Evolutionary conservation across 345 rosid species (phyloP), one percentile per base, ranked within the genome.

Genomic region (Orychophragmus violaceus): DNA sequence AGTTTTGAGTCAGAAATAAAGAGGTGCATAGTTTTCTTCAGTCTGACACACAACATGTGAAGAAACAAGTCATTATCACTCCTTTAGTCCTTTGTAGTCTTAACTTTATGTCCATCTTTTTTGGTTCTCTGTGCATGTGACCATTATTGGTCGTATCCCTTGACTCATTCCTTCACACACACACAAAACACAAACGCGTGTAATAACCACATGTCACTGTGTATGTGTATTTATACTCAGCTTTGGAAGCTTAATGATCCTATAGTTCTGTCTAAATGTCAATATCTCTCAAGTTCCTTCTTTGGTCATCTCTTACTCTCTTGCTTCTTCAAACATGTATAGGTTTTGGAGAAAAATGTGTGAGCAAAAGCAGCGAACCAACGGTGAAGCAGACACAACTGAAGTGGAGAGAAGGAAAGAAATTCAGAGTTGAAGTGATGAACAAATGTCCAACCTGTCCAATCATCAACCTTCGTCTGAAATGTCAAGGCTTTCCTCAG

Each of bases 391-490:
- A 74, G 69, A 74, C 69, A 3, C 59, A 25, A 5, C 54, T 64
- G 65, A 49, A 56, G 44, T n/a, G 51, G 52, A 56, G 52, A 24
- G 64, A 68, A 42, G 69, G 68, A 61, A 61, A 19, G 21, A 67
- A 61, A 69, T 67, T 45, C 42, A 74, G 24, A 54, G 77, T 74
- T 29, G 74, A 74, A 19, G 69, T 74, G 18, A 55, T 54, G 54
- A 74, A 68, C 69, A 68, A 61, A 18, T 74, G 77, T 61, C 77
- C 71, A 5, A 58, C 57, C 71, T 72, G 71, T 65, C 76, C 77
- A 35, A 36, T 74, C 53, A 68, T 74, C 35, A 68, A 74, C 74
- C 74, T 74, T 55, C 77, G 59, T 46, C 36, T 74, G 7, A 61
- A 61, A 53, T 74, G 78, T 22, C 68, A 54, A 74, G 77, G 77